Base-by-base conservation (phyloP, 108 stramenopile species). In the Cyclostephanos tholiformis region DNA sequence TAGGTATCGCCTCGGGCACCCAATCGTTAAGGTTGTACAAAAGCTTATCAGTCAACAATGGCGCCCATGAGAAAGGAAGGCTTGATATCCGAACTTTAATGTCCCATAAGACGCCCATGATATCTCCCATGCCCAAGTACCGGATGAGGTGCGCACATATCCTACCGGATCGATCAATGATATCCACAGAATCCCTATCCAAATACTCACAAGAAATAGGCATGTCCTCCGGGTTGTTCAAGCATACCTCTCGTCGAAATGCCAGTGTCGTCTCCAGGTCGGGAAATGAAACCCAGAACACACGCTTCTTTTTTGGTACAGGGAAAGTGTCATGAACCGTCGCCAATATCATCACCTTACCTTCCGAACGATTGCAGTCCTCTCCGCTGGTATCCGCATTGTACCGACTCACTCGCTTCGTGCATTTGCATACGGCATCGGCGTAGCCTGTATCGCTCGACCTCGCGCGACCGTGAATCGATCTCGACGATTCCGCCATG, bases 311-410 rank as follows among this genome's bases (percentile, higher is more conserved):
- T n/a, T 68, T 53, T 29, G 93, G 93, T 20, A 74, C 77, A 41
- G 82, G 76, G 62, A 95, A 95, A 2, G 93, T 95, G 66, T 95
- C 91, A 69, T 95, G 93, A 2, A 95, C 91, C 13, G 93, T 88
- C 11, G 93, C 93, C 57, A 95, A 68, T 57, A 95, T 91, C 62
- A 95, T 36, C 13, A 95, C 91, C 65, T 95, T 95, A 16, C 93
- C 93, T 75, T 95, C 93, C 29, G 89, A 90, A 16, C 93, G 89
- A 80, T 89, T 89, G 65, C 88, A 91, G 30, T 91, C 89, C 26
- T 63, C 75, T 38, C 93, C 93, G 36, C 41, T 53, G 13, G 91
- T 92, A 75, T 95, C 91, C 4, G 93, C 91, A 77, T 95, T 95
- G 77, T 62, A 92, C 30, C 93, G 88, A 64, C 86, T 89, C 35